These are phyloP conservation scores for Phanerochaete carnosa DNA, from an alignment of 768 basidiomycete genomes.

Conservation along the genomic window DNA sequence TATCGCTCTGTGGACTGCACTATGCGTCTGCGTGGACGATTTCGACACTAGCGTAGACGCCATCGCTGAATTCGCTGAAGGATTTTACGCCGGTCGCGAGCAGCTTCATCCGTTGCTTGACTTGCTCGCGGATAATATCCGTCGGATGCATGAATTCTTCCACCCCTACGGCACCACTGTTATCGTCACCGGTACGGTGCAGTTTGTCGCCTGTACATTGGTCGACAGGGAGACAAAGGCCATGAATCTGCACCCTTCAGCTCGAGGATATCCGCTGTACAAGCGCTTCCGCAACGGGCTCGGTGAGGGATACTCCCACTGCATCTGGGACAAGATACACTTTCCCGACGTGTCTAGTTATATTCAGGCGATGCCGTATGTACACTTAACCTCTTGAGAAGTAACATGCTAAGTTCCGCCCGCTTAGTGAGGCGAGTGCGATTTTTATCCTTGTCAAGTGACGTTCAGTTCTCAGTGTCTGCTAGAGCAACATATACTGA, in stretches of 20 bases:
- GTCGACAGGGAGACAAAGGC: slow-evolving; percentile 30
- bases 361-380: slow-evolving; percentile 32
- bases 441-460: slow-evolving; percentile 32
- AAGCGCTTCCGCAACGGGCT: slow-evolving; percentile 26
- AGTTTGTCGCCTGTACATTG: slow-evolving; percentile 30
- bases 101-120: slow-evolving; percentile 14
- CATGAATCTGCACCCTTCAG: slow-evolving; percentile 22
- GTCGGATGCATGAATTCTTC: slow-evolving; percentile 26
- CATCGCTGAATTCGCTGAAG: neutral
- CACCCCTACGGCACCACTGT: slow-evolving; percentile 28
- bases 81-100: neutral
- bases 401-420: neutral
- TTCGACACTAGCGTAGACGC: neutral
- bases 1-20: slow-evolving; percentile 8
- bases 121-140: slow-evolving; percentile 28
- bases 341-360: slow-evolving; percentile 28
- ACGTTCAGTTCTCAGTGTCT: slow-evolving; percentile 15
- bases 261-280: slow-evolving; percentile 24
- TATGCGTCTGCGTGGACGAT: slow-evolving; percentile 3
- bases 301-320: slow-evolving; percentile 30
- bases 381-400: neutral
- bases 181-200: slow-evolving; percentile 32
- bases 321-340: slow-evolving; percentile 30
- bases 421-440: neutral
- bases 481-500: neutral